These are phyloP conservation scores for Diutina siamensis DNA, from an alignment of 1,139 yeast genomes.

Conservation along the genomic window DNA sequence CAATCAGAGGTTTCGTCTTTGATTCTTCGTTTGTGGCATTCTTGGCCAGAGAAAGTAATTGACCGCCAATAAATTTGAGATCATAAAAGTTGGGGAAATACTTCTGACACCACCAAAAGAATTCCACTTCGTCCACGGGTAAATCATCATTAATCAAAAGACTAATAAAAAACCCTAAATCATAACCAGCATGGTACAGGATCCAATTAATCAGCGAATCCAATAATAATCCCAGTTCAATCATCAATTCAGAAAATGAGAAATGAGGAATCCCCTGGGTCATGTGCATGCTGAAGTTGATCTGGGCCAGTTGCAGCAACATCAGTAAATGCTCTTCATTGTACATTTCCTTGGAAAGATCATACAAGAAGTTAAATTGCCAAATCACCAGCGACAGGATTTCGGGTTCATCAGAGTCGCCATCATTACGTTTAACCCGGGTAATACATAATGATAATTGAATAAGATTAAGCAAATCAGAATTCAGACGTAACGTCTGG, in stretches of 20 bases:
- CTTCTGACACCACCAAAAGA: constrained; percentile 56
- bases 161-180: constrained; percentile 79
- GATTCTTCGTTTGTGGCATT: constrained; percentile 7
- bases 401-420: constrained; percentile 39
- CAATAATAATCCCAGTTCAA: constrained; percentile 76
- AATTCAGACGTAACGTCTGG: constrained; percentile 85
- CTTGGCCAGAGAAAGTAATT: constrained; percentile 19
- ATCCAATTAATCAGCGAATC: constrained; percentile 74
- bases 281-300: constrained; percentile 69
- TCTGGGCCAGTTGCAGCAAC: constrained; percentile 66
- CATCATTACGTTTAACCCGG: constrained; percentile 37
- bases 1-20: constrained; percentile 33
- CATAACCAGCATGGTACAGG: constrained; percentile 91
- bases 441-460: constrained; percentile 83
- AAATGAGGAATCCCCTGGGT: constrained; percentile 69
- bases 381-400: constrained; percentile 62
- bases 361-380: constrained; percentile 91
- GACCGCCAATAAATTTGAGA: constrained; percentile 65
- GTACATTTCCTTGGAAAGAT: constrained; percentile 72
- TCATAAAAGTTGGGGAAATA: constrained; percentile 82
- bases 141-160: constrained; percentile 64
- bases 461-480: constrained; percentile 74
- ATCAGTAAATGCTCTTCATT: constrained; percentile 61
- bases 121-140: constrained; percentile 76
- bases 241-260: constrained; percentile 74